phyloP scores from a whole-genome alignment of 768 basidiomycete species.

The Mycena belliarum region DNA sequence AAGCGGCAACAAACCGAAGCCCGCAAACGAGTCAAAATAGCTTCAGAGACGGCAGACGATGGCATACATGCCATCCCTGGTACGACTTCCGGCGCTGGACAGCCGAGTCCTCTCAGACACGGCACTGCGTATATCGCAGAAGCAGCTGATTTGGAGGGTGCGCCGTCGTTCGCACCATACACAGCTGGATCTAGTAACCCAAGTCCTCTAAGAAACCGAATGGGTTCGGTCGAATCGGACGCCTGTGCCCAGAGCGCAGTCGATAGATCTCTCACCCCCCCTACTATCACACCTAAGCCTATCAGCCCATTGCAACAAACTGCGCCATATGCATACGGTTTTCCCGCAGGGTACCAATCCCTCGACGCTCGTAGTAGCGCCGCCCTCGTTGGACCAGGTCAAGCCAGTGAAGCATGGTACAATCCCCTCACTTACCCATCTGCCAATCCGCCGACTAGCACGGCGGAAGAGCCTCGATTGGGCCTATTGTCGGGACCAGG shows the following conservation, averaged over 20 bases:
- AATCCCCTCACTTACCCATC: not conserved
- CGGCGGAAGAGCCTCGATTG: slow-evolving; percentile 1
- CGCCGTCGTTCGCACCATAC: too few relatives aligned
- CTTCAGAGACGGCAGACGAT: slow-evolving; percentile 31
- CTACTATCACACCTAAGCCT: not conserved
- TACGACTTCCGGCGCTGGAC: slow-evolving; percentile 21
- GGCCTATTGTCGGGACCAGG: slow-evolving; percentile 16
- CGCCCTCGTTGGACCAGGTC: slow-evolving; percentile 10
- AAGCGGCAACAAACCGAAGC: slow-evolving; percentile 55
- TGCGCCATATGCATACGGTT: slow-evolving; percentile 5
- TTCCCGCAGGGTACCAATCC: slow-evolving; percentile 1
- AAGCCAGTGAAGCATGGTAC: slow-evolving; percentile 10
- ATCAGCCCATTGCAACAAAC: slow-evolving; percentile 11
- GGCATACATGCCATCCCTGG: too few relatives aligned
- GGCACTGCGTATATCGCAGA: slow-evolving; percentile 29
- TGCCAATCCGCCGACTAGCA: not conserved
- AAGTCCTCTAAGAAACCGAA: slow-evolving; percentile 14
- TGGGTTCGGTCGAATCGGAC: slow-evolving; percentile 2
- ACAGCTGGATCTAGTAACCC: slow-evolving; percentile 7
- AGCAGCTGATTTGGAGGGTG: not conserved
- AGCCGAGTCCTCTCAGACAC: slow-evolving; percentile 26
- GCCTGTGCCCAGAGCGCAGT: not conserved
- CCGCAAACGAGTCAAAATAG: slow-evolving; percentile 49
- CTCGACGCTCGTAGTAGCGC: not conserved
- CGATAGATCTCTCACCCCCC: not conserved